Conservation (phyloP, 441 rosid species). For the Syzygium syzygioides region DNA sequence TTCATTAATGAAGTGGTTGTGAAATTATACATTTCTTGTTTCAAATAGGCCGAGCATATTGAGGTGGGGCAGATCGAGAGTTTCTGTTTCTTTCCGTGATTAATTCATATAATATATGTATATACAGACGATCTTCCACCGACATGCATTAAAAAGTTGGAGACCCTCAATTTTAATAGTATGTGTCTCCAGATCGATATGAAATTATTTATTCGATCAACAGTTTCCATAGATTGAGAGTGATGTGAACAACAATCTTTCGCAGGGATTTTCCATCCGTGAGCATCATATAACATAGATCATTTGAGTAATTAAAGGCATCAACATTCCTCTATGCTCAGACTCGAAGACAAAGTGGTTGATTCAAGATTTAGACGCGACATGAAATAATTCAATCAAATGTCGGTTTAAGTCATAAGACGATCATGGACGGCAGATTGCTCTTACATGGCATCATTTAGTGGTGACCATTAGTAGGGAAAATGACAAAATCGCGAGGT, state of each 20-base stretch:
- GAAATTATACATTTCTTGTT: neutral
- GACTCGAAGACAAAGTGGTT: neutral
- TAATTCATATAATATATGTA: neutral
- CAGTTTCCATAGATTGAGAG: neutral
- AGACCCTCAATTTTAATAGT: neutral
- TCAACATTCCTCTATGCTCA: neutral
- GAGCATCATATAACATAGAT: neutral
- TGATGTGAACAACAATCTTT: neutral
- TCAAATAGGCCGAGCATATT: neutral
- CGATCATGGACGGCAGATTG: neutral
- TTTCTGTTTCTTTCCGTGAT: neutral
- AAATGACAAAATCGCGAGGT: neutral
- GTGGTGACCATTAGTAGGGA: neutral
- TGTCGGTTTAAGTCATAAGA: neutral
- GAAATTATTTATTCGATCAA: neutral
- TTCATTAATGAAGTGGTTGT: slow-evolving; percentile 11
- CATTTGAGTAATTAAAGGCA: neutral
- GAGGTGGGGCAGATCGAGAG: neutral
- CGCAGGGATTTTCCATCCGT: neutral
- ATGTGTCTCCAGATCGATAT: neutral
- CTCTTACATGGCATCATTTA: neutral
- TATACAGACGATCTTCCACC: neutral
- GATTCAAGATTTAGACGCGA: neutral
- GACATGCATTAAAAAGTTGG: neutral
- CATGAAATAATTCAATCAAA: neutral